A percentile compares a stretch with the other conserved stretches of the same genome.
Conservation (phyloP, 257 asterid species). For the Solanum ahanhuiri region DNA sequence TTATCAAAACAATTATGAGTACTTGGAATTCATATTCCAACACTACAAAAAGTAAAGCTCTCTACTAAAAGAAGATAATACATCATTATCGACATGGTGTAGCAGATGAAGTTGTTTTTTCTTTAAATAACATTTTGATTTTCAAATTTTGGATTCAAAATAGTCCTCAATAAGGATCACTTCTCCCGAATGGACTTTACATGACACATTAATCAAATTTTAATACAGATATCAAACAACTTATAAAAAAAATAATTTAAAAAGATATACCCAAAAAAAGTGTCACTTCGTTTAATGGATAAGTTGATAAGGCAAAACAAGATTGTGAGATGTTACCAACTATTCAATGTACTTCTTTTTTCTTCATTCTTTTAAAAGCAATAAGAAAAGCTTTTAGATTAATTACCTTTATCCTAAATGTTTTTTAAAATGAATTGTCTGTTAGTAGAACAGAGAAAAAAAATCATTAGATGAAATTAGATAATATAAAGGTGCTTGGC, state of each 20-base stretch:
- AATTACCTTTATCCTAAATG: neutral
- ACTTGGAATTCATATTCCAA: neutral
- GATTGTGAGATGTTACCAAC: neutral
- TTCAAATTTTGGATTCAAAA: too few species aligned
- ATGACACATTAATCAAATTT: too few species aligned
- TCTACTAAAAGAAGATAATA: neutral
- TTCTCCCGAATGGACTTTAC: neutral
- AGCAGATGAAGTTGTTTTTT: fast-evolving
- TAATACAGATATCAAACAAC: too few species aligned
- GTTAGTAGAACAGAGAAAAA: neutral
- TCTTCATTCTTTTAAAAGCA: neutral
- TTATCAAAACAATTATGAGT: neutral
- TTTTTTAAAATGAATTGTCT: neutral
- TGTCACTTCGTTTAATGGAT: neutral
- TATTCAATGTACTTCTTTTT: neutral
- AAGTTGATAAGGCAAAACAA: neutral
- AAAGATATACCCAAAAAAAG: neutral
- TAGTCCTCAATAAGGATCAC: too few species aligned
- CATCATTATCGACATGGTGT: too few species aligned
- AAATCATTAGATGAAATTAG: neutral
- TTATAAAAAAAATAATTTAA: too few species aligned
- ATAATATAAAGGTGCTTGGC: neutral
- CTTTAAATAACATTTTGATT: too few species aligned
- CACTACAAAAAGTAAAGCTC: neutral
- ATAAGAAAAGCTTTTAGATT: neutral